Evolutionary conservation across 2,329 filamentous ascomycete species (phyloP).

Genomic region (Clonostachys rosea): DNA sequence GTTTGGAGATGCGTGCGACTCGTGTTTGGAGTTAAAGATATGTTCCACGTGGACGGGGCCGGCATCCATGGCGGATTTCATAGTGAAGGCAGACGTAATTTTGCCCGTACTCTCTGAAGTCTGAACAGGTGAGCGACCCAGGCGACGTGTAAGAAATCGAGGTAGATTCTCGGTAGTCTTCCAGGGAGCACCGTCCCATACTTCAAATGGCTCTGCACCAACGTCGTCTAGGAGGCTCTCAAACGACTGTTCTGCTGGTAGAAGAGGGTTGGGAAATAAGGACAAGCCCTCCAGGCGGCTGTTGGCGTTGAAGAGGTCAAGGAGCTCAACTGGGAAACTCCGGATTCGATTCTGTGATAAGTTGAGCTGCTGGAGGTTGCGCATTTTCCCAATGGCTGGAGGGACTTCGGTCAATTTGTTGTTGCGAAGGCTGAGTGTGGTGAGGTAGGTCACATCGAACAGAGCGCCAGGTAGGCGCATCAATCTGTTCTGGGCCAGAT

Average conservation of each 20-base stretch:
- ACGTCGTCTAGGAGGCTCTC: neutral
- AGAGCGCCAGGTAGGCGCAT: constrained; percentile 51
- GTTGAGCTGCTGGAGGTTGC: constrained; percentile 58
- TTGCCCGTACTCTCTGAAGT: constrained; percentile 19
- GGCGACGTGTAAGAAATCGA: constrained; percentile 12
- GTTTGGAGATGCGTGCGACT: constrained; percentile 11
- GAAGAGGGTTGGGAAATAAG: constrained; percentile 60
- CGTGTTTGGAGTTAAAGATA: neutral
- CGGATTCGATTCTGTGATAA: constrained; percentile 59
- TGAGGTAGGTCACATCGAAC: constrained; percentile 57
- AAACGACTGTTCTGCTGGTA: constrained; percentile 22
- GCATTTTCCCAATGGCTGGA: constrained; percentile 50
- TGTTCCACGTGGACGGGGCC: constrained; percentile 1
- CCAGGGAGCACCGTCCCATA: constrained; percentile 3
- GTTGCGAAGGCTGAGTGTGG: constrained; percentile 60
- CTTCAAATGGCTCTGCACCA: constrained; percentile 1
- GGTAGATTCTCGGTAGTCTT: constrained; percentile 4
- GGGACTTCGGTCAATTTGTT: constrained; percentile 60
- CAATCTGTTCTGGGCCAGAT: constrained; percentile 56
- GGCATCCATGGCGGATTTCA: constrained; percentile 7
- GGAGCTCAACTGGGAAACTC: constrained; percentile 58
- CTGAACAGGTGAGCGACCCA: constrained; percentile 24
- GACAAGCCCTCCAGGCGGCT: constrained; percentile 45
- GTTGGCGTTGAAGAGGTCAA: constrained; percentile 44
- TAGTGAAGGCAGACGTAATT: constrained; percentile 18